phyloP scores from a whole-genome alignment of 305 asterid genomes.

The Fraxinus albicans region DNA sequence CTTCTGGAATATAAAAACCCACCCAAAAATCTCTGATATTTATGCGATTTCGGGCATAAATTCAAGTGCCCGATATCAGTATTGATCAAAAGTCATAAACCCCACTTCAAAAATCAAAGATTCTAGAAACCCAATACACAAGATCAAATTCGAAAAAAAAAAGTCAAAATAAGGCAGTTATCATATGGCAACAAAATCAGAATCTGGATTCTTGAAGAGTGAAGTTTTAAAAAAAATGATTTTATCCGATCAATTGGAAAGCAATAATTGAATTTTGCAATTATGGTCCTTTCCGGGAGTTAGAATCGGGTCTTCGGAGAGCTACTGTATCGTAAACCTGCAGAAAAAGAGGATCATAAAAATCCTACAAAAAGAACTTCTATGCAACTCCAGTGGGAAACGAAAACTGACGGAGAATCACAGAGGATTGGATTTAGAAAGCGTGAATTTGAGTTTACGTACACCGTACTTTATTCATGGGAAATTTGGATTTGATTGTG shows the following conservation, averaged over 20 bases:
- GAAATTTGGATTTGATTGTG: not conserved
- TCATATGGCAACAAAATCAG: conserved; percentile 17
- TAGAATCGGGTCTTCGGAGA: conserved; percentile 24
- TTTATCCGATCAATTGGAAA: not conserved
- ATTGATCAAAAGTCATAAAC: conserved; percentile 17
- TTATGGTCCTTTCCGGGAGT: not conserved
- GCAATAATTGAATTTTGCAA: not conserved
- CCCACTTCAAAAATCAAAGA: conserved; percentile 10
- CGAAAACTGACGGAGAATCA: not conserved
- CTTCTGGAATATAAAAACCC: not conserved
- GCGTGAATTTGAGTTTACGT: not conserved
- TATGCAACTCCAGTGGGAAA: not conserved
- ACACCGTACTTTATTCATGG: not conserved
- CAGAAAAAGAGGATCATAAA: conserved; percentile 27
- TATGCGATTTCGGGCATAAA: conserved; percentile 9
- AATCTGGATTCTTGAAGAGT: not conserved
- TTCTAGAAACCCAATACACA: conserved; percentile 1
- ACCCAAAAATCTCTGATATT: not conserved
- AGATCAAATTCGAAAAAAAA: not conserved
- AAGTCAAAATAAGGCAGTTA: conserved; percentile 12
- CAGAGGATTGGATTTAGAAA: not conserved
- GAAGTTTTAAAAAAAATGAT: not conserved
- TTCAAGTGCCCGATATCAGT: conserved; percentile 18
- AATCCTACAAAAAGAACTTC: not conserved
- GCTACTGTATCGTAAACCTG: conserved; percentile 1